These are phyloP conservation scores for Saccharomyces hybrid DNA, from an alignment of 1,139 yeast genomes.

Conservation along the genomic window DNA sequence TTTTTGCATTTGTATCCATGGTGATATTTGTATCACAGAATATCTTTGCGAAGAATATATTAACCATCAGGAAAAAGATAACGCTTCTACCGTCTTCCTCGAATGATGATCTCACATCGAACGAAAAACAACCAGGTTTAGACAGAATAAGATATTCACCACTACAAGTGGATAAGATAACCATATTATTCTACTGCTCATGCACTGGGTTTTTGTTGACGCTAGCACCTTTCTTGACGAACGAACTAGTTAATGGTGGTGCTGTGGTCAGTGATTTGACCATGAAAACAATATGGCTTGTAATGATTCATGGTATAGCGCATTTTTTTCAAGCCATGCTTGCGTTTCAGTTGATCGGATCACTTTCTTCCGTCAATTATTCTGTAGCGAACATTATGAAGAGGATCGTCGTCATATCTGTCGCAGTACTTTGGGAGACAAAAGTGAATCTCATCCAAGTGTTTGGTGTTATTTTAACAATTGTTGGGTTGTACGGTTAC, in stretches of 20 bases:
- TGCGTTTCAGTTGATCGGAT: conserved; percentile 84
- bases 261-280: conserved; percentile 32
- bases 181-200: conserved; percentile 78
- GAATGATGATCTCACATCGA: conserved; percentile 1
- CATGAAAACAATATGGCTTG: conserved; percentile 32
- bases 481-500: conserved; percentile 54
- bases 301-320: conserved; percentile 59
- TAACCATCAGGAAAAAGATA: conserved; percentile 43
- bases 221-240: conserved; percentile 61
- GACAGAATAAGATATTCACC: background rate
- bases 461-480: conserved; percentile 63
- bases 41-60: conserved; percentile 76
- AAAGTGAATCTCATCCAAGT: conserved; percentile 51
- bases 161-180: conserved; percentile 59
- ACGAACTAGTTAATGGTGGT: conserved; percentile 27
- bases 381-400: conserved; percentile 85
- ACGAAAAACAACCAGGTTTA: background rate
- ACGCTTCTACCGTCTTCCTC: conserved; percentile 20
- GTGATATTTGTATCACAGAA: conserved; percentile 84
- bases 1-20: conserved; percentile 75
- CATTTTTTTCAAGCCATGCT: conserved; percentile 81
- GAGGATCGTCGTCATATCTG: conserved; percentile 74
- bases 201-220: conserved; percentile 71
- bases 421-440: conserved; percentile 76
- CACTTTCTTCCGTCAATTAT: conserved; percentile 80